Base-by-base conservation (phyloP, 2,329 filamentous ascomycete species). In the Neodidymelliopsis sp. region DNA sequence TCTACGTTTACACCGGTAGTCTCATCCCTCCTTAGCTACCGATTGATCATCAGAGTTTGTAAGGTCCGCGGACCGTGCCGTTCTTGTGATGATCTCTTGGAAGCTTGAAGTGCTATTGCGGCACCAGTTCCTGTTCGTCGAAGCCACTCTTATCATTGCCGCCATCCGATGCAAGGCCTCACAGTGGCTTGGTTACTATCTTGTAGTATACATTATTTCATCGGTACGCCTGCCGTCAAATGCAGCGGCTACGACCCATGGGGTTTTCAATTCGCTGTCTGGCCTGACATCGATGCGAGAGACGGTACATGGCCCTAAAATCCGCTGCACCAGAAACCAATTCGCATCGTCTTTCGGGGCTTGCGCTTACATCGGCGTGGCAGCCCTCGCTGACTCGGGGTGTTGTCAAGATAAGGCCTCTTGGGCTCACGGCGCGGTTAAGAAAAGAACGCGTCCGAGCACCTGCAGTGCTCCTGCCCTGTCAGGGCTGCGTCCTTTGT, bases 381-480 rank as follows among this genome's bases (percentile, higher is more conserved):
- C 44, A 24, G 16, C 20, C 33, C 24, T 2, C 4, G 24, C 39
- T 49, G 46, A 49, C 46, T 49, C 46, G 39, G 39, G 18, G 13
- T 16, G 33, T 48, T 29, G 30, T 13, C 4, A 13, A 25, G 18
- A 34, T 40, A 44, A 44, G 47, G 34, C 47, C 15, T 44, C 34
- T n/a, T 12, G 12, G 22, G 13, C 16, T 13, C 24, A 36, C 11
- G 16, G 11, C 37, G 37, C 27, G 45, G 13, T 34, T 43, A 39
- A 33, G 34, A 19, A 37, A 38, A 25, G 33, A 43, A 43, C 39
- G 23, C 28, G 33, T 35, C 29, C 34, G 29, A 23, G 28, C 33
- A 7, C 35, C 18, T 31, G 33, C 41, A 31, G 23, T 16, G 20
- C 44, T 9, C 13, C 36, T 30, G 29, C 22, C 35, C 31, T 15